These are phyloP conservation scores for Cyberlindnera veronae DNA, from an alignment of 805 yeast genomes.

Conservation along the genomic window DNA sequence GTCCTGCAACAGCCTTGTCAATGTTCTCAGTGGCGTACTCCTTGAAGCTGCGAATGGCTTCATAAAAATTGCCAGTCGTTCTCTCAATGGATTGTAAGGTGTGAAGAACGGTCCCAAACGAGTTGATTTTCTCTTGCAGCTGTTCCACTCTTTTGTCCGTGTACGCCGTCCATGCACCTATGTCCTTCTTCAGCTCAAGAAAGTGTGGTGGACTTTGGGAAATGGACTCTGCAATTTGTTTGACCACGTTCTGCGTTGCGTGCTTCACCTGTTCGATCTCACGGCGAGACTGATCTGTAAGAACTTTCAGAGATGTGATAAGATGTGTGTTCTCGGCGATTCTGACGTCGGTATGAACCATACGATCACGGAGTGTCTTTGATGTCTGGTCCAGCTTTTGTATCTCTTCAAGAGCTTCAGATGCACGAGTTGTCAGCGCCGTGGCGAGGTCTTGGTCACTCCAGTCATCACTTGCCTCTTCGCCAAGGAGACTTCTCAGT, in stretches of 20 bases:
- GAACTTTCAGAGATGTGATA: too few species aligned
- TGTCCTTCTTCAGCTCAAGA: neutral
- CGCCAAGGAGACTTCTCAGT: neutral
- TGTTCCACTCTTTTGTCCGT: neutral
- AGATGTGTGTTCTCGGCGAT: too few species aligned
- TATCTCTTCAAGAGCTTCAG: neutral
- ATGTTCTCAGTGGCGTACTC: neutral
- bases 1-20: neutral
- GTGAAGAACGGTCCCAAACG: neutral
- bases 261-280: neutral
- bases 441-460: neutral
- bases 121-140: neutral
- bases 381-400: neutral
- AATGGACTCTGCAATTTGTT: neutral
- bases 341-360: too few species aligned
- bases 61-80: neutral
- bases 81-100: neutral
- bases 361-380: too few species aligned
- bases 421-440: neutral
- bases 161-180: slow-evolving; percentile 1
- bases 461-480: neutral
- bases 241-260: neutral
- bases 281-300: neutral
- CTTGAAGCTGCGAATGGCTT: neutral
- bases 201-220: neutral